Evolutionary conservation across 768 basidiomycete species (phyloP).

Genomic region (Leucocoprinus sp.): DNA sequence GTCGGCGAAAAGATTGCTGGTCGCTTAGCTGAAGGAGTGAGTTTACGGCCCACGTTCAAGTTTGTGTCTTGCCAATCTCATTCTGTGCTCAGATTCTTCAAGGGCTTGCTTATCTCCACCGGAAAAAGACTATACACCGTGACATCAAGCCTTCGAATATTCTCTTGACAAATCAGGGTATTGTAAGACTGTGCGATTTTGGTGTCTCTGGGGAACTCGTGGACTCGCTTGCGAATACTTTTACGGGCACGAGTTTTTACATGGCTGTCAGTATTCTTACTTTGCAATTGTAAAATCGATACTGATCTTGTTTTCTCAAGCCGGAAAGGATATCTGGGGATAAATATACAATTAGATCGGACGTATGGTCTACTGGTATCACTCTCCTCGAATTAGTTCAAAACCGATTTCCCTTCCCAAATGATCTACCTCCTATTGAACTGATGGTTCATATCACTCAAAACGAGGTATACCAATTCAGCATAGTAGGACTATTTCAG

Average conservation of each 20-base stretch:
- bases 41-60: constrained; percentile 26
- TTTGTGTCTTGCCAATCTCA: constrained; percentile 12
- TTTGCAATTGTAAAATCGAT: constrained; percentile 3
- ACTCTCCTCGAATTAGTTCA: constrained; percentile 89
- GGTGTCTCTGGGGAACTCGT: constrained; percentile 96
- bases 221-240: constrained; percentile 86
- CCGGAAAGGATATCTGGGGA: constrained; percentile 92
- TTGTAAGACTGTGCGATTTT: constrained; percentile 92
- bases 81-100: constrained; percentile 54
- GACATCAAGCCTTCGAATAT: constrained; percentile 95
- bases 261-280: constrained; percentile 76
- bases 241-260: constrained; percentile 96
- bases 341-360: constrained; percentile 89
- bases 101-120: constrained; percentile 91
- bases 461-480: constrained; percentile 44
- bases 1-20: constrained; percentile 87
- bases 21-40: constrained; percentile 86
- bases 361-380: constrained; percentile 97
- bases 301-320: constrained; percentile 28
- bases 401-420: constrained; percentile 93
- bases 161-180: constrained; percentile 79
- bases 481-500: no score
- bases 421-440: constrained; percentile 89
- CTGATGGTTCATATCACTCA: constrained; percentile 84
- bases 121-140: constrained; percentile 87